Base-by-base conservation (phyloP, 2,329 filamentous ascomycete genomes). In the Aspergillus pseudoterreus region DNA sequence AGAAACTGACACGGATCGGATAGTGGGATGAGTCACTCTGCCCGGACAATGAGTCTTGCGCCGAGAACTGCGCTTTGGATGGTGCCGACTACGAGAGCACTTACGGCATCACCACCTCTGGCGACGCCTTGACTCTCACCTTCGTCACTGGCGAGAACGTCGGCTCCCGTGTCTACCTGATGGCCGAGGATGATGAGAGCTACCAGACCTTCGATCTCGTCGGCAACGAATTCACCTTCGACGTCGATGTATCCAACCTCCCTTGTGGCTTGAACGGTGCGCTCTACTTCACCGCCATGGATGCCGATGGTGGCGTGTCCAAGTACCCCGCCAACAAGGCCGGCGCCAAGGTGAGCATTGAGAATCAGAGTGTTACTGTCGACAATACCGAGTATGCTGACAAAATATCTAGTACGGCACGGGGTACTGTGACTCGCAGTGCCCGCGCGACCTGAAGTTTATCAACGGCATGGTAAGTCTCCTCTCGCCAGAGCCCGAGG, bases 221-320 rank as follows among this genome's bases (percentile, higher is more conserved):
- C 45, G 82, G 82, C 69, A 78, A 84, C 62, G 85, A 89, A 69
- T 83, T 89, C 70, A 84, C 82, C 50, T 88, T 88, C 57, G 84
- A 87, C 53, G 85, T 87, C 30, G 85, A 89, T 64, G 82, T 87
- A 38, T 86, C 84, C 42, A 78, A 81, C 59, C 74, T 87, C 21
- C 80, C 81, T 55, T 89, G 86, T 61, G 86, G 86, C 55, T 70
- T 88, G 55, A 89, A 90, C 70, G 86, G 85, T 50, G 85, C 85
- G 41, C 72, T 88, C 43, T 88, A 88, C 71, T 76, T 86, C 44
- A 74, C 79, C 15, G 73, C 78, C 58, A 86, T 87, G 67, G 76
- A 80, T 4, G 71, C 74, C 14, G 80, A 84, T 60, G 86, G 86
- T 56, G 84, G 83, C 22, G 60, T 75, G 50, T 61, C 69, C 54